Conservation (phyloP, 2,329 filamentous ascomycete genomes). For the Trichoderma sp. region DNA sequence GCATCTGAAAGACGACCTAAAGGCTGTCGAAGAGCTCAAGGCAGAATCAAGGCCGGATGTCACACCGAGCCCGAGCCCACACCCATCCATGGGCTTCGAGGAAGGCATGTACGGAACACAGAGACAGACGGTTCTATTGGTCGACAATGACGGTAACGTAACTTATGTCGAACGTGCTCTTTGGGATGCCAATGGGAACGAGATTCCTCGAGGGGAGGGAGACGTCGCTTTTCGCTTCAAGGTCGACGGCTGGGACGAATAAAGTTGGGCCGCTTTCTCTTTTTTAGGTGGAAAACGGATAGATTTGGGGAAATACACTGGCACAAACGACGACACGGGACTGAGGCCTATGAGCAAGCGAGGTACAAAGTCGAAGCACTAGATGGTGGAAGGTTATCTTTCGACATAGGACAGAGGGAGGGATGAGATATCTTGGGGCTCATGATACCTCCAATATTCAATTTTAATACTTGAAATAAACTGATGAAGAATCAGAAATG, state of each 20-base stretch:
- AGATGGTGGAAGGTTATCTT: background rate
- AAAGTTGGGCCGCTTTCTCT: background rate
- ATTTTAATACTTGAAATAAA: background rate
- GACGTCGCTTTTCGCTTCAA: slow-evolving; percentile 56
- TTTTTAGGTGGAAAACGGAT: background rate
- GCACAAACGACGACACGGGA: too few relatives aligned
- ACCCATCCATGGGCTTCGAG: slow-evolving; percentile 45
- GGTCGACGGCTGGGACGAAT: slow-evolving; percentile 52
- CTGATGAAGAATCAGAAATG: background rate
- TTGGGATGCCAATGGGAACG: slow-evolving; percentile 57
- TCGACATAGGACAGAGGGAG: background rate
- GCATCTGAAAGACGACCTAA: slow-evolving; percentile 36
- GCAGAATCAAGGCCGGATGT: slow-evolving; percentile 41
- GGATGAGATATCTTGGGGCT: background rate
- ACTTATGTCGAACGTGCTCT: slow-evolving; percentile 59
- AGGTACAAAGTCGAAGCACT: background rate
- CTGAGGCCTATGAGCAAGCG: background rate
- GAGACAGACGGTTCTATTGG: slow-evolving; percentile 60
- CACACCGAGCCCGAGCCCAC: slow-evolving; percentile 26
- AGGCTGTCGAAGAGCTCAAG: slow-evolving; percentile 37
- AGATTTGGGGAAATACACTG: background rate
- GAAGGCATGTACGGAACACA: slow-evolving; percentile 64
- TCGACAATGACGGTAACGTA: slow-evolving; percentile 62
- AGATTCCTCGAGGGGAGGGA: slow-evolving; percentile 52
- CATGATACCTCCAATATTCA: background rate